phyloP scores from a whole-genome alignment of 1,284 basidiomycete species.

The Marasmius fiardii region DNA sequence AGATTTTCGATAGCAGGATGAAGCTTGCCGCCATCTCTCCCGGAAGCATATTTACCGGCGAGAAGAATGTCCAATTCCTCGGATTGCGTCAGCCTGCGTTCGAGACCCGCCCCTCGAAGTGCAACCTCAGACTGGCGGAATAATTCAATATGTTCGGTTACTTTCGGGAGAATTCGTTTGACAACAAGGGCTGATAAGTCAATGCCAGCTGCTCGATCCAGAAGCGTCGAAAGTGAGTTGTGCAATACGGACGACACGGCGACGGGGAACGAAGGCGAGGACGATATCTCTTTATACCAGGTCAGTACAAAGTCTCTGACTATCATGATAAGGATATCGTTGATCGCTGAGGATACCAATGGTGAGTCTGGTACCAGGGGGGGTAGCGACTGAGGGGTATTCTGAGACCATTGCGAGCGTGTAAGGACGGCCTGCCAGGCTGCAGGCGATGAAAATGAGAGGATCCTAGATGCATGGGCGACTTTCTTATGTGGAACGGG shows the following conservation, averaged over 20 bases:
- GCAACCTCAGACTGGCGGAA: constrained; percentile 91
- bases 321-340: constrained; percentile 76
- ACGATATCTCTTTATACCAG: constrained; percentile 85
- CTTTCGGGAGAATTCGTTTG: constrained; percentile 78
- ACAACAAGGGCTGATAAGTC: constrained; percentile 82
- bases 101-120: constrained; percentile 70
- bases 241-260: constrained; percentile 80
- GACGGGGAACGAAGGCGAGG: constrained; percentile 83
- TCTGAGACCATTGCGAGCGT: constrained; percentile 80
- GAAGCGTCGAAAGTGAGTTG: constrained; percentile 55
- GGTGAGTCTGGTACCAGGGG: constrained; percentile 60
- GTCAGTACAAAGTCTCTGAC: constrained; percentile 80
- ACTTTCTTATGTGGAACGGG: constrained; percentile 32
- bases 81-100: constrained; percentile 77
- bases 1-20: constrained; percentile 84
- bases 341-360: constrained; percentile 63
- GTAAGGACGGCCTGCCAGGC: constrained; percentile 88
- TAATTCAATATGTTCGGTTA: constrained; percentile 87
- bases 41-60: constrained; percentile 69
- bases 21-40: constrained; percentile 56
- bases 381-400: constrained; percentile 57
- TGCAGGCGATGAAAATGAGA: constrained; percentile 84
- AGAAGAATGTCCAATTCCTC: constrained; percentile 85
- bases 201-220: constrained; percentile 52
- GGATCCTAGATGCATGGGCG: constrained; percentile 56